phyloP scores from a whole-genome alignment of 495 filamentous ascomycete genomes.

The Penicillium roqueforti region DNA sequence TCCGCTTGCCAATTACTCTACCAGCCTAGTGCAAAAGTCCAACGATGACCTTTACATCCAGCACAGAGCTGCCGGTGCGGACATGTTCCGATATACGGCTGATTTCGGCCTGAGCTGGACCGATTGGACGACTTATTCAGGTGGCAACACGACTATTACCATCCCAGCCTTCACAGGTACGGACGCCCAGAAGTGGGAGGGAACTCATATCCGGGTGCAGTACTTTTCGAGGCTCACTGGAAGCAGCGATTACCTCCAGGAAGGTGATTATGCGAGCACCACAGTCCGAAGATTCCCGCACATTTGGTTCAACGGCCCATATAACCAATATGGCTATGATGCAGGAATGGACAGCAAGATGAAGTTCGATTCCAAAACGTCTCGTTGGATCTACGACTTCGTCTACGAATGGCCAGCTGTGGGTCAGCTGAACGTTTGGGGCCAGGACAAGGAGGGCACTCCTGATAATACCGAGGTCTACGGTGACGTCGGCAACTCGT shows the following conservation, averaged over 20 bases:
- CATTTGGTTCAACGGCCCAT: constrained; percentile 55
- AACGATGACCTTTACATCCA: constrained; percentile 37
- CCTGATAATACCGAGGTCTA: constrained; percentile 46
- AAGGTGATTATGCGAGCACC: constrained; percentile 46
- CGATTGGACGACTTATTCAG: constrained; percentile 50
- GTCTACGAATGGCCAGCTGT: constrained; percentile 49
- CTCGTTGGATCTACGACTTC: constrained; percentile 46
- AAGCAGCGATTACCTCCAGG: constrained; percentile 54
- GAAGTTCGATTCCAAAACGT: constrained; percentile 42
- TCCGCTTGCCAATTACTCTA: constrained; percentile 53
- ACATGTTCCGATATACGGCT: constrained; percentile 53
- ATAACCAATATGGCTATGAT: constrained; percentile 63
- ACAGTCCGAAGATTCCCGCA: constrained; percentile 52
- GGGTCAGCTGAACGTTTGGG: constrained; percentile 49
- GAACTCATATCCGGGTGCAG: constrained; percentile 57
- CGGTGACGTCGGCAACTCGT: constrained; percentile 43
- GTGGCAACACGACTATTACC: constrained; percentile 31
- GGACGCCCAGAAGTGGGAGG: constrained; percentile 52
- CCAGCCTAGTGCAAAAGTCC: constrained; percentile 39
- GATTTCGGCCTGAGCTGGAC: constrained; percentile 48
- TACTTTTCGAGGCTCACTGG: constrained; percentile 60
- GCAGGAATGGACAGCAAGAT: constrained; percentile 51
- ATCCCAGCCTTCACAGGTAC: constrained; percentile 49
- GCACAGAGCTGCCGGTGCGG: constrained; percentile 56
- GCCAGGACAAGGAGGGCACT: constrained; percentile 40